These are phyloP conservation scores for Excoecaria cochinchinensis DNA, from an alignment of 345 rosid genomes.

Conservation along the genomic window DNA sequence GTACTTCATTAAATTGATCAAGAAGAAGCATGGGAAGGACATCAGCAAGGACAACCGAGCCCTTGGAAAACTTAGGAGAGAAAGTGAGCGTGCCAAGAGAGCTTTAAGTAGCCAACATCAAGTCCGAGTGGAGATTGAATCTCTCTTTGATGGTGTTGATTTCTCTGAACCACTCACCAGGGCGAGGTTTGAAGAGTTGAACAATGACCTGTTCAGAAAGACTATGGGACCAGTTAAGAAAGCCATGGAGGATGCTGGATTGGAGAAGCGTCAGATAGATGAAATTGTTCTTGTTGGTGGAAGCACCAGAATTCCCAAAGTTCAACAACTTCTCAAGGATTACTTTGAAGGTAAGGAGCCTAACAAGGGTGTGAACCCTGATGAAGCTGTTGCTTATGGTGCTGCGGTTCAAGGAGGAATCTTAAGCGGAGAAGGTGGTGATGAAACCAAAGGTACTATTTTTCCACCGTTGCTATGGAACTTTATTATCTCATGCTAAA, in stretches of 20 bases:
- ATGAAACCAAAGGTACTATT: neutral
- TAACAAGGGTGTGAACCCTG: neutral
- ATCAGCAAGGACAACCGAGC: constrained; percentile 1
- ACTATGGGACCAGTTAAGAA: constrained; percentile 1
- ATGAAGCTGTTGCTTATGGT: constrained; percentile 6
- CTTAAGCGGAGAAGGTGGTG: neutral
- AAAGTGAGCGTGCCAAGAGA: neutral
- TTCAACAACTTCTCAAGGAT: constrained; percentile 1
- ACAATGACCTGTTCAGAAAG: neutral
- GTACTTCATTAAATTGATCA: constrained; percentile 3
- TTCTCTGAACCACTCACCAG: neutral
- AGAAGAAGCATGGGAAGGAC: neutral
- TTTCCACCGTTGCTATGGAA: neutral
- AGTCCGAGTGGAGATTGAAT: constrained; percentile 3
- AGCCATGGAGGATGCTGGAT: neutral
- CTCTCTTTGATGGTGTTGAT: neutral
- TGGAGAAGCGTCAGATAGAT: neutral
- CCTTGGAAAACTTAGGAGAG: constrained; percentile 4
- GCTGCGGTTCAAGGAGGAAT: constrained; percentile 5
- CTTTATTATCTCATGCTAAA: neutral
- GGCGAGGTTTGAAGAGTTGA: constrained; percentile 2
- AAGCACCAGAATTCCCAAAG: constrained; percentile 6
- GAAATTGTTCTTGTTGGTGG: constrained; percentile 3
- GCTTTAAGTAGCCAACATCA: constrained; percentile 6
- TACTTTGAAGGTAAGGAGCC: neutral